Evolutionary conservation across 345 rosid genomes (phyloP).

Genomic region (Euphorbia tirucalli): DNA sequence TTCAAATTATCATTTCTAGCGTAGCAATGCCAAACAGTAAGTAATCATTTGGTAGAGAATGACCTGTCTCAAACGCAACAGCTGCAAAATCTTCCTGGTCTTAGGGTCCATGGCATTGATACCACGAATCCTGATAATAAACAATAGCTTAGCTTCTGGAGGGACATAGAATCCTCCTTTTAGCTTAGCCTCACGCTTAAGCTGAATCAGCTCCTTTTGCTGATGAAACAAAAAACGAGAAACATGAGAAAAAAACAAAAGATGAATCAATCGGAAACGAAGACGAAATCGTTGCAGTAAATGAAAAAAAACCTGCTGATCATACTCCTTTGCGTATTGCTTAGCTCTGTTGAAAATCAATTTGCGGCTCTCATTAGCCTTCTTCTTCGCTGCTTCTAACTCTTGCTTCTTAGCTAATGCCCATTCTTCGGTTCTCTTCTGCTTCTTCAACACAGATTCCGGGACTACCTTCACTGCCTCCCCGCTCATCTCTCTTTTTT

Average conservation of each 20-base stretch:
- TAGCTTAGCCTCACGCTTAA: conserved; percentile 17
- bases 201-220: conserved; percentile 7
- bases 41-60: background rate
- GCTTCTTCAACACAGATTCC: conserved; percentile 77
- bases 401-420: conserved; percentile 48
- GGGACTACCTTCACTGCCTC: conserved; percentile 56
- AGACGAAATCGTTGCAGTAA: background rate
- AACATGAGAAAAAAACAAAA: background rate
- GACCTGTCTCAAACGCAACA: conserved; percentile 90
- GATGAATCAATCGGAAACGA: background rate
- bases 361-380: conserved; percentile 39
- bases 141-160: conserved; percentile 29
- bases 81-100: conserved; percentile 84
- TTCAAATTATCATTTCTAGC: background rate
- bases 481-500: conserved; percentile 39
- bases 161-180: conserved; percentile 30
- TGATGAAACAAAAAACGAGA: background rate
- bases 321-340: conserved; percentile 42
- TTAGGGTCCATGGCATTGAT: conserved; percentile 90
- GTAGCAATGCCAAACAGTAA: background rate
- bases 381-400: conserved; percentile 49
- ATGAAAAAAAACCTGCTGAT: conserved; percentile 26
- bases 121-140: conserved; percentile 35
- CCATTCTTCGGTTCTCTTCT: conserved; percentile 75
- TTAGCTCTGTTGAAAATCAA: conserved; percentile 3